A percentile compares a stretch with the other conserved stretches of the same genome.
Conservation (phyloP, 1,284 basidiomycete genomes). For the Acaromyces ingoldii region DNA sequence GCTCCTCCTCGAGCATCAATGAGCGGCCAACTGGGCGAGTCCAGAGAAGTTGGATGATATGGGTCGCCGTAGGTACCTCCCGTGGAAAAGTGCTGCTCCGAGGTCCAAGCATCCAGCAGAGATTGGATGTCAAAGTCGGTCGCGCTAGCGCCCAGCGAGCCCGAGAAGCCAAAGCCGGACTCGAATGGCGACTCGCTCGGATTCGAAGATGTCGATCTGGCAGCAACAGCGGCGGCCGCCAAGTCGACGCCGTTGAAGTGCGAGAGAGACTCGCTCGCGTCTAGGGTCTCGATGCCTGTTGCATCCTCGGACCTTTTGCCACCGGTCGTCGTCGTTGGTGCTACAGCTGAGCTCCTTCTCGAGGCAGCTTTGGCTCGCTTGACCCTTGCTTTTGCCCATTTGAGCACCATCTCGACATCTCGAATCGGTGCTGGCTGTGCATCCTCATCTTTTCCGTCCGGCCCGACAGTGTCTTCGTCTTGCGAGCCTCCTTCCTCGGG, state of each 20-base stretch:
- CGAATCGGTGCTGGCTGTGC: conserved; percentile 32
- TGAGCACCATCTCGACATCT: conserved; percentile 39
- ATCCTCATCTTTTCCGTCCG: conserved; percentile 32
- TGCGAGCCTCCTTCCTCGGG: too few species aligned
- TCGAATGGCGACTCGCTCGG: neutral
- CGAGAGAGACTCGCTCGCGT: conserved; percentile 8
- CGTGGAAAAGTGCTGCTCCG: neutral
- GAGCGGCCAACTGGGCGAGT: neutral
- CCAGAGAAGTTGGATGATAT: neutral
- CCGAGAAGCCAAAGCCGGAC: neutral
- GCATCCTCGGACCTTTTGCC: too few species aligned
- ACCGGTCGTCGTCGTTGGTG: conserved; percentile 18
- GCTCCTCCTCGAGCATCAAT: neutral
- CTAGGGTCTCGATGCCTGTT: conserved; percentile 10
- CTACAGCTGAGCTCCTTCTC: conserved; percentile 16
- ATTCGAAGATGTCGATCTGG: conserved; percentile 17
- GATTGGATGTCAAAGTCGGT: neutral
- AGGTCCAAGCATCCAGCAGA: neutral
- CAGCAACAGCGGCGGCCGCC: conserved; percentile 8
- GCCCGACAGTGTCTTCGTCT: conserved; percentile 19
- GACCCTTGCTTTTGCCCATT: conserved; percentile 30
- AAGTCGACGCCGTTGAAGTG: conserved; percentile 3
- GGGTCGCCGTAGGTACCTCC: neutral
- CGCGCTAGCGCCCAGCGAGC: neutral
- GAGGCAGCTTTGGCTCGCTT: conserved; percentile 3